Base-by-base conservation (phyloP, 2,329 filamentous ascomycete genomes). In the Teratosphaeria nubilosa region DNA sequence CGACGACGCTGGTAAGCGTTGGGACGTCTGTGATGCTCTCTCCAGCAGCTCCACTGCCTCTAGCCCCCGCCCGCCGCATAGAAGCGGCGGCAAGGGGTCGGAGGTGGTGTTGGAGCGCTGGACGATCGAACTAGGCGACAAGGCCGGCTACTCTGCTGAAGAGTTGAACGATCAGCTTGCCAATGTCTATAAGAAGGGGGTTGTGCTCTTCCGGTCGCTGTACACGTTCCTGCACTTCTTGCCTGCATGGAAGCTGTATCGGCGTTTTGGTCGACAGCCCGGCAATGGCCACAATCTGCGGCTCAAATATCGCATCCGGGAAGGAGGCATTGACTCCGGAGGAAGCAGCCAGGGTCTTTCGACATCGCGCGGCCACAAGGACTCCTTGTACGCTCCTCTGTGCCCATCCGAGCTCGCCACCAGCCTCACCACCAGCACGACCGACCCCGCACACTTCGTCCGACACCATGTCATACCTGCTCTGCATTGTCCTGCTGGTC, bases 121-220 rank as follows among this genome's bases (percentile, higher is more conserved):
- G 94, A 86, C 81, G 58, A 82, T 99, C 63, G 87, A 94, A 70
- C 79, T 97, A 58, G 88, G 88, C 69, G 82, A 83, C 64, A 75
- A 76, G 59, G 73, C 78, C 58, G 70, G 78, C 70, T 70, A 80
- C 82, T 69, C 89, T 58, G 66, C 77, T 5, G 66, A 76, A 45
- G 81, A 85, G 59, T 72, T 84, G 55, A 78, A 74, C 56, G 78
- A 82, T 53, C 77, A 82, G 32, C 77, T 97, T 55, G 91, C 94
- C 14, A 92, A 90, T 56, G 86, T 96, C 59, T 99, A 99, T 80
- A 99, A 99, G 76, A 94, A 95, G 75, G 90, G 89, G 66, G 95
- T 99, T 63, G 88, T 97, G 64, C 85, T 96, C 66, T 96, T 97
- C 74, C 84, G 94, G 60, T 91, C 91, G 1, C 80, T 99, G 52